Evolutionary conservation across 495 filamentous ascomycete species (phyloP).

Genomic region (Penicillium waksmanii): DNA sequence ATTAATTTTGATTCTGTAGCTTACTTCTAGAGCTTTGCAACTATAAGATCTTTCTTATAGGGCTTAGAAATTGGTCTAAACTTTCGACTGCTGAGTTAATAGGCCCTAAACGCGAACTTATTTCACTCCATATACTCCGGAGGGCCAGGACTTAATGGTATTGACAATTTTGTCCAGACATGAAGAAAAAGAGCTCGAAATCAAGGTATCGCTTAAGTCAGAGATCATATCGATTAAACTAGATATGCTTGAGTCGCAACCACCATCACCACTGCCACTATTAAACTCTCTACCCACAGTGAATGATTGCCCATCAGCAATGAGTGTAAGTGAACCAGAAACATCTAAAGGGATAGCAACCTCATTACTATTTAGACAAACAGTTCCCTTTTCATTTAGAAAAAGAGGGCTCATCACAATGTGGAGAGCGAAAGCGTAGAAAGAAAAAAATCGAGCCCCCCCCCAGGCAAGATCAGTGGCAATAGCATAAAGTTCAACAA

Average conservation of each 20-base stretch:
- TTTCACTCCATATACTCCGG: too few species aligned
- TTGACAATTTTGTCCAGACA: neutral
- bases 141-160: neutral
- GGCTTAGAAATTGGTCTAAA: neutral
- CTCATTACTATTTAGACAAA: too few species aligned
- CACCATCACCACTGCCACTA: neutral
- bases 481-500: too few species aligned
- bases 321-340: neutral
- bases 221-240: neutral
- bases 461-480: too few species aligned
- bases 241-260: neutral
- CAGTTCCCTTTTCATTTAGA: too few species aligned
- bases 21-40: neutral
- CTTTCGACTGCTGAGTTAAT: neutral
- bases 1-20: neutral
- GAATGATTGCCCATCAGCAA: neutral
- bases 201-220: neutral
- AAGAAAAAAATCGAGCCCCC: too few species aligned
- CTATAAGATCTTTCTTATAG: neutral
- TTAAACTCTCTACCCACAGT: neutral
- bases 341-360: neutral
- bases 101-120: neutral
- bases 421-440: too few species aligned
- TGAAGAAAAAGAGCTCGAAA: neutral
- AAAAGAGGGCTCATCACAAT: too few species aligned